Evolutionary conservation across 768 basidiomycete genomes (phyloP), one percentile per base, ranked within the genome.

Genomic region (Podaxis mareebaensis): DNA sequence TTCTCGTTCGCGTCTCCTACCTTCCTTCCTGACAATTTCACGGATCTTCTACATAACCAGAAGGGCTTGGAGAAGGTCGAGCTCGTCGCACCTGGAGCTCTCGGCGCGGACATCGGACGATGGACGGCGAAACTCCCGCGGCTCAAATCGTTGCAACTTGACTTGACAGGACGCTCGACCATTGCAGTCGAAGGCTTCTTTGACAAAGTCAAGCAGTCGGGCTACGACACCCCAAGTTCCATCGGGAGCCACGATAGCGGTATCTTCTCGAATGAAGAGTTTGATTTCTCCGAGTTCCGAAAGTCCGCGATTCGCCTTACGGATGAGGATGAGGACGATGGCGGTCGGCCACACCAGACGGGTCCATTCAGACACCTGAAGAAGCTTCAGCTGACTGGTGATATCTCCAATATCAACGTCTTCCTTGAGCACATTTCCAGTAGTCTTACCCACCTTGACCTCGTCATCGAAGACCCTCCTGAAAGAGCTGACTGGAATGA

Each of bases 181-280:
- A 85, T 85, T 33, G 87, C 88, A 0, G 87, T 92, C n/a, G 89
- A 91, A 74, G 88, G 88, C 20, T 93, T 93, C 74, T 93, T 93
- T 72, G 86, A 87, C 70, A 85, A 90, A 58, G 77, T 92, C 66
- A 76, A 78, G 65, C 80, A 83, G 46, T 91, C 90, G 0, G 91
- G 91, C n/a, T 79, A 80, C 64, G 84, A 84, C 30, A 89, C 90
- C 12, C 91, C 91, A 5, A 85, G 81, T 65, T 90, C 89, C 11
- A 81, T 85, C 13, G 81, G 77, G 26, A 86, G 89, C 57, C 87
- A 82, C 46, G 91, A 92, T 73, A 91, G 88, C 67, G 89, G 90
- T 46, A 84, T 92, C 64, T 91, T 90, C 77, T 91, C 90, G 58
- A 85, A 82, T 56, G 90, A 91, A 65, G 91, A 92, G 66, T 76